phyloP scores from a whole-genome alignment of 352 stramenopile species.

The Pythium aristosporum region DNA sequence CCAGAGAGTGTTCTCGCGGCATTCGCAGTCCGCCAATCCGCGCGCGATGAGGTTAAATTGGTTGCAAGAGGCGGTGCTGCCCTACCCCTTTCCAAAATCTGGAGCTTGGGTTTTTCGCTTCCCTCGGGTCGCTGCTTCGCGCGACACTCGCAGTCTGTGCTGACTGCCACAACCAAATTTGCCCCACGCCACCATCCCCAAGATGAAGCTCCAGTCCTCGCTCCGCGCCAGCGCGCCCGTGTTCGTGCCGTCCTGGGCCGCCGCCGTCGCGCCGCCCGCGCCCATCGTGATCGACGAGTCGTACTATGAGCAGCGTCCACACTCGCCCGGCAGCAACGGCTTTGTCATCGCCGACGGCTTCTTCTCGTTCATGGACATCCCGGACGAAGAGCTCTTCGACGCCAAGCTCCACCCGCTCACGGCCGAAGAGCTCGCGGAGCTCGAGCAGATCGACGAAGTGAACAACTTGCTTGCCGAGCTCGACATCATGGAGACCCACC shows the following conservation, averaged over 20 bases:
- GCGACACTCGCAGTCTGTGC: not conserved
- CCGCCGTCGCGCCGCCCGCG: slow-evolving; percentile 30
- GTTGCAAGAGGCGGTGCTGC: slow-evolving; percentile 6
- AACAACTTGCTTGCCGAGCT: slow-evolving; percentile 78
- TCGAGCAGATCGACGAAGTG: slow-evolving; percentile 80
- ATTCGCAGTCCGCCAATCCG: slow-evolving; percentile 16
- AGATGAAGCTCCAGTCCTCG: slow-evolving; percentile 35
- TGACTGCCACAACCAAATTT: slow-evolving; percentile 25
- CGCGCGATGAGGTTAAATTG: slow-evolving; percentile 26
- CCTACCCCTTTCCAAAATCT: not conserved
- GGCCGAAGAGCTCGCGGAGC: slow-evolving; percentile 52
- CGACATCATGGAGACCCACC: slow-evolving; percentile 74
- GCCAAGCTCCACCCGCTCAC: slow-evolving; percentile 58
- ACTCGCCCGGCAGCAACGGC: slow-evolving; percentile 53
- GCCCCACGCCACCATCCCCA: slow-evolving; percentile 31
- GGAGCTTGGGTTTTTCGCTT: not conserved
- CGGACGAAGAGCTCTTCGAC: slow-evolving; percentile 81
- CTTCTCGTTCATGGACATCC: slow-evolving; percentile 50
- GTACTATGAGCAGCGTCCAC: slow-evolving; percentile 61
- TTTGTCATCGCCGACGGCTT: slow-evolving; percentile 67
- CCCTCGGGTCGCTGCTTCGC: not conserved
- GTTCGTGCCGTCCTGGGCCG: slow-evolving; percentile 55
- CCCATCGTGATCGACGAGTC: slow-evolving; percentile 55
- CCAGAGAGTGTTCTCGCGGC: slow-evolving; percentile 9
- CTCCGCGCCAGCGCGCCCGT: slow-evolving; percentile 54